Base-by-base conservation (phyloP, 192 early-diverging fungal genomes). In the Mortierella hygrophila region DNA sequence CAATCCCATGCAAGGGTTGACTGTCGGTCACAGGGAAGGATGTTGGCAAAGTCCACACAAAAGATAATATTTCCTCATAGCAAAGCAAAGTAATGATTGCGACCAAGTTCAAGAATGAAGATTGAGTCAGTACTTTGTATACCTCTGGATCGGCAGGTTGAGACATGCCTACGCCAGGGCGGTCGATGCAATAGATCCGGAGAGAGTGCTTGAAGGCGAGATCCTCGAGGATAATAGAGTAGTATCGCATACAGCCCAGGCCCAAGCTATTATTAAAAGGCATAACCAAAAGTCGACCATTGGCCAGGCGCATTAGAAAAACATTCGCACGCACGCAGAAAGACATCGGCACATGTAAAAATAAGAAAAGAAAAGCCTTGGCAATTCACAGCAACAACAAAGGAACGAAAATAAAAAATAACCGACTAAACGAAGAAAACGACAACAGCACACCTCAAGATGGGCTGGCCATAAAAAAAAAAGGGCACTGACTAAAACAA, bases 221-320 rank as follows among this genome's bases (percentile, higher is more conserved):
- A 32, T 89, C 88, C 49, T 89, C 88, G 46, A 89, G 82, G 65
- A 89, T 87, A 73, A 86, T 86, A 32, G 85, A 87, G 68, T 87
- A 89, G 74, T 89, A 89, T 0, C 88, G 74, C 76, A 89, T 86
- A 74, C 88, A 89, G 57, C 88, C 88, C 81, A 89, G 75, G 44
- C 88, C 88, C 23, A 89, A 78, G 68, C 84, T 86, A 68, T 26
- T 47, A 42, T 35, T 38, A 72, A 69, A 70, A 23, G 16, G 16
- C 46, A 52, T 20, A 70, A 18, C 38, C 44, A 26, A 70, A 16
- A 52, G 60, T 65, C 29, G 60, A 65, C 57, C 57, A 60, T 63
- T 13, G 29, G 29, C 13, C 23, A 37, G 40, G 26, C n/a, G 38
- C 38, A 46, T 52, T 72, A 44, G 23, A 41, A 69, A 37, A 65